phyloP scores from a whole-genome alignment of 1,284 basidiomycete genomes.

The Ustilago lituana region DNA sequence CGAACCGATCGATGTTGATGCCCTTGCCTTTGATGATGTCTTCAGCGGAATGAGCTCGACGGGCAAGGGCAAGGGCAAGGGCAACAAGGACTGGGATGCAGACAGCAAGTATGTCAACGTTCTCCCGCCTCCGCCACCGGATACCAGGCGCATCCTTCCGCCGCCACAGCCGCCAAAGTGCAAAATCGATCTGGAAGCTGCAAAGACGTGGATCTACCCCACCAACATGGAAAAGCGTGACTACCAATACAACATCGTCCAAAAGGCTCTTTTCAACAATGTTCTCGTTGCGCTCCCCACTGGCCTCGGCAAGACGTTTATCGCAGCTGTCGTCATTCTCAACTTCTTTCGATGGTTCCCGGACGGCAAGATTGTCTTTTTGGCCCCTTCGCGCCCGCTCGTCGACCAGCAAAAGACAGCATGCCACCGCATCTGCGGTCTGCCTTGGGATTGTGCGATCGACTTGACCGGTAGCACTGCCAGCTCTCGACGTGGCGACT shows the following conservation, averaged over 20 bases:
- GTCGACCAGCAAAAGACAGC: slow-evolving; percentile 88
- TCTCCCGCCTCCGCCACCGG: slow-evolving; percentile 8
- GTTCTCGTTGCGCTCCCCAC: slow-evolving; percentile 94
- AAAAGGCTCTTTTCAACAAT: slow-evolving; percentile 87
- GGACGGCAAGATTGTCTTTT: slow-evolving; percentile 76
- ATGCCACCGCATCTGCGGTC: slow-evolving; percentile 91
- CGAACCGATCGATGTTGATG: slow-evolving; percentile 31
- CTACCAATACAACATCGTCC: slow-evolving; percentile 95
- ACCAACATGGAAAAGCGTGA: slow-evolving; percentile 86
- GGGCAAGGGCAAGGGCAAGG: slow-evolving; percentile 12
- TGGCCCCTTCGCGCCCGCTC: slow-evolving; percentile 93
- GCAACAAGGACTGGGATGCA: slow-evolving; percentile 29
- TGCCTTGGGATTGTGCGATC: slow-evolving; percentile 84
- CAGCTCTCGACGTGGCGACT: slow-evolving; percentile 45
- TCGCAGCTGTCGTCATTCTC: slow-evolving; percentile 92
- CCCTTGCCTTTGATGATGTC: slow-evolving; percentile 10
- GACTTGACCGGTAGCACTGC: slow-evolving; percentile 80
- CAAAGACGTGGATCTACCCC: slow-evolving; percentile 90
- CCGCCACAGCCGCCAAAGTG: slow-evolving; percentile 47
- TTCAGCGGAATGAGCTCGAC: background rate
- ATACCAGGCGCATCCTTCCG: slow-evolving; percentile 11
- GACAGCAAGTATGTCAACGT: slow-evolving; percentile 20
- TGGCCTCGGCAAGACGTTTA: slow-evolving; percentile 96
- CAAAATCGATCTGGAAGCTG: slow-evolving; percentile 78
- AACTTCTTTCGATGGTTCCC: slow-evolving; percentile 66